These are phyloP conservation scores for Pulveroboletus ravenelii DNA, from an alignment of 768 basidiomycete species.

Conservation along the genomic window DNA sequence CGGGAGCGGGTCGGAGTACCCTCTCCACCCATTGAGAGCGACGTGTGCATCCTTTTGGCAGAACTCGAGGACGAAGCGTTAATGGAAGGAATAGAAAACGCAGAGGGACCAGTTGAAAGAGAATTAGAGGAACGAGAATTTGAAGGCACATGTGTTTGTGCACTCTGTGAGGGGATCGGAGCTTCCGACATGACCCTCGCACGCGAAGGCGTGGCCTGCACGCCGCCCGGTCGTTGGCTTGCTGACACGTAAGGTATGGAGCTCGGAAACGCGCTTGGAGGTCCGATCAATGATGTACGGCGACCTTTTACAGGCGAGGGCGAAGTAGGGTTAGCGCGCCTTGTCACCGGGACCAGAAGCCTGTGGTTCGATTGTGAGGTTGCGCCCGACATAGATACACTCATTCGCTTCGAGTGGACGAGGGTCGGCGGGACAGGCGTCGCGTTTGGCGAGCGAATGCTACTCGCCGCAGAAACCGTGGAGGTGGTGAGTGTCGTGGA, in stretches of 20 bases:
- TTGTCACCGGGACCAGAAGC: conserved; percentile 35
- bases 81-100: conserved; percentile 31
- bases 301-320: conserved; percentile 26
- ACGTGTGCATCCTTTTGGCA: conserved; percentile 24
- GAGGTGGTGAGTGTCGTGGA: conserved; percentile 26
- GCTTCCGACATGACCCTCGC: conserved; percentile 44
- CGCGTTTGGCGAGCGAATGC: conserved; percentile 45
- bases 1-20: conserved; percentile 12
- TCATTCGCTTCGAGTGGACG: conserved; percentile 33
- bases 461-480: conserved; percentile 19
- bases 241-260: conserved; percentile 14
- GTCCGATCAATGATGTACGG: conserved; percentile 26
- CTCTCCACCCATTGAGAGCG: conserved; percentile 23
- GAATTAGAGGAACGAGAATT: conserved; percentile 25
- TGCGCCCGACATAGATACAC: conserved; percentile 36
- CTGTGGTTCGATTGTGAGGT: conserved; percentile 33
- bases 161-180: conserved; percentile 24
- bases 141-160: conserved; percentile 20
- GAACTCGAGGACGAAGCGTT: conserved; percentile 41
- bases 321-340: conserved; percentile 26
- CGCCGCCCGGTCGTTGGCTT: conserved; percentile 14
- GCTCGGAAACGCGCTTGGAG: conserved; percentile 26
- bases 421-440: conserved; percentile 41
- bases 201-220: conserved; percentile 36
- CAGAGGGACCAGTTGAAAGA: conserved; percentile 17